phyloP scores from a whole-genome alignment of 2,329 filamentous ascomycete genomes.

The Akanthomyces dipterigenus region DNA sequence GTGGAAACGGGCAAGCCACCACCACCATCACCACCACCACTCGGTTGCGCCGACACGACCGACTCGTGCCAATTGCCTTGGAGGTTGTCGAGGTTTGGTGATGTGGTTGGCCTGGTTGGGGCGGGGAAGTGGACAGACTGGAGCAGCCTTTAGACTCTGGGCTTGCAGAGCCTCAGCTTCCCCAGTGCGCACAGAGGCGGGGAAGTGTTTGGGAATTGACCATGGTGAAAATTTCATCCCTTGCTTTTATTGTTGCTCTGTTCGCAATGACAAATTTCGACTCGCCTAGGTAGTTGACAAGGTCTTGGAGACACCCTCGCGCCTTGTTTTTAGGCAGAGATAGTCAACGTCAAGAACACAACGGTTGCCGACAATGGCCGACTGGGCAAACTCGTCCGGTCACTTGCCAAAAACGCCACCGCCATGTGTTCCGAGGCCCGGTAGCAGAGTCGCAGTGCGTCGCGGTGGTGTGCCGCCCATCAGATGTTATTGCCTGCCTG shows the following conservation, averaged over 20 bases:
- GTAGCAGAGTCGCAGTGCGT: neutral
- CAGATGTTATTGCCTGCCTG: neutral
- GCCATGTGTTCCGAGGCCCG: conserved; percentile 3
- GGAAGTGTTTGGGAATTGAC: neutral
- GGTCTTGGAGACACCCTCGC: too few relatives aligned
- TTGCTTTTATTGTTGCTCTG: neutral
- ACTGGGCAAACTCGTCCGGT: too few relatives aligned
- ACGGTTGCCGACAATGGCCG: neutral
- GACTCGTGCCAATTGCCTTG: conserved; percentile 1
- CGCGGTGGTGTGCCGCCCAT: neutral
- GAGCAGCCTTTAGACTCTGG: neutral
- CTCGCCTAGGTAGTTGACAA: too few relatives aligned
- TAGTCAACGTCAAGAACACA: neutral
- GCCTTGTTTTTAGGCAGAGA: too few relatives aligned
- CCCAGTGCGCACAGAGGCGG: neutral
- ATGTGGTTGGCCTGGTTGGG: neutral
- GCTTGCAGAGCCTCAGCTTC: conserved; percentile 10
- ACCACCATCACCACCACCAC: neutral
- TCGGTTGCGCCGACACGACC: neutral
- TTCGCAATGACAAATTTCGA: neutral
- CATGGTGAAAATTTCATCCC: neutral
- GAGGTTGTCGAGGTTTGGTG: neutral
- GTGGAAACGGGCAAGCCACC: neutral
- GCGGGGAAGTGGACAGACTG: neutral
- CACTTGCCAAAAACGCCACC: conserved; percentile 8